Conservation (phyloP, 2,329 filamentous ascomycete genomes). For the Massarina eburnea region DNA sequence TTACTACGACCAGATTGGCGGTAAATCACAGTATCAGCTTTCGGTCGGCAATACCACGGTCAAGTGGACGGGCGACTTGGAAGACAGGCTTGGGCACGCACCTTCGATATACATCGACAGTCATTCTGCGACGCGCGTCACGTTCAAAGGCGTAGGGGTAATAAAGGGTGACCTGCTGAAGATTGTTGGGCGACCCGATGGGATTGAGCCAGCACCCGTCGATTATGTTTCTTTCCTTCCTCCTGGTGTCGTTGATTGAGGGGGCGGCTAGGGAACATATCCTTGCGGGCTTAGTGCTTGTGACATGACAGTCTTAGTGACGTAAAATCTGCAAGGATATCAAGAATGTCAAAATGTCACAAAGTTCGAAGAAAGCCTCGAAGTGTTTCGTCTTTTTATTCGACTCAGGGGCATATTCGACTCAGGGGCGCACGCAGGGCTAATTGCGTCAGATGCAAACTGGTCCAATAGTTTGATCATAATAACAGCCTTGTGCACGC, state of each 20-base stretch:
- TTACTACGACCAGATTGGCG: slow-evolving; percentile 66
- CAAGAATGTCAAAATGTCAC: no score
- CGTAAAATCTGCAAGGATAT: no score
- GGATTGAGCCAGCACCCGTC: slow-evolving; percentile 64
- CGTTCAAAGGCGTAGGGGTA: slow-evolving; percentile 56
- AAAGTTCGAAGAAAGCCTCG: no score
- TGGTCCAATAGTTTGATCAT: not conserved
- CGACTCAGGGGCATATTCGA: no score
- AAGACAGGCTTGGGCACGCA: slow-evolving; percentile 61
- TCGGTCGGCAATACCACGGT: slow-evolving; percentile 56
- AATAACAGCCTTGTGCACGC: not conserved
- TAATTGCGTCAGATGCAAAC: not conserved
- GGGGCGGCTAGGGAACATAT: not conserved
- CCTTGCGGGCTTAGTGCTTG: no score
- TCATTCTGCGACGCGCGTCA: slow-evolving; percentile 65
- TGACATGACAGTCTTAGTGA: no score
- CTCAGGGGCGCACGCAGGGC: not conserved
- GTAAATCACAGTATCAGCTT: slow-evolving; percentile 58
- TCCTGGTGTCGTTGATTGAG: slow-evolving; percentile 57
- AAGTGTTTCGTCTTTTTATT: no score
- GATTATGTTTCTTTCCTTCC: slow-evolving; percentile 69
- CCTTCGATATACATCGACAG: slow-evolving; percentile 63
- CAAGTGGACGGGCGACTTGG: slow-evolving; percentile 61
- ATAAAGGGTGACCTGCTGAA: slow-evolving; percentile 55
- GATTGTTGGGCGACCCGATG: slow-evolving; percentile 61